These are phyloP conservation scores for Daldinia sp. DNA, from an alignment of 2,329 filamentous ascomycete species.

Conservation along the genomic window DNA sequence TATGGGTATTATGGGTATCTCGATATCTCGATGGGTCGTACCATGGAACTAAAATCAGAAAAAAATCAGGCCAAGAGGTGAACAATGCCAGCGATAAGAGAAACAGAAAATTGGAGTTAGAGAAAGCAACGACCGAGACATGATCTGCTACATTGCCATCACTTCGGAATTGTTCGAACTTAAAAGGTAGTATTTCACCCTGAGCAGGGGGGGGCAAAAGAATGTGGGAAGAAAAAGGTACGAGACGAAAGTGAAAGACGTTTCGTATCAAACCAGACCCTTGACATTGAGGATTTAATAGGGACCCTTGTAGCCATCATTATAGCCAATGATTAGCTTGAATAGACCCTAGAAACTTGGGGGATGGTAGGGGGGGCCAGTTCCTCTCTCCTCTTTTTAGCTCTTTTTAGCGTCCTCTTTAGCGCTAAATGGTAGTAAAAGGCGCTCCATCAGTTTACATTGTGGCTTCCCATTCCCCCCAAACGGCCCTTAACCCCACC, in stretches of 20 bases:
- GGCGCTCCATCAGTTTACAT: slow-evolving; percentile 10
- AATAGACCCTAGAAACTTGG: slow-evolving; percentile 21
- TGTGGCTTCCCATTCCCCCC: neutral
- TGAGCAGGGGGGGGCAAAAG: slow-evolving; percentile 31
- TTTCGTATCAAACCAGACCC: slow-evolving; percentile 42
- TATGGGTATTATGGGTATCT: slow-evolving; percentile 20
- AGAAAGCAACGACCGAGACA: slow-evolving; percentile 52
- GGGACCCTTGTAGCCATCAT: slow-evolving; percentile 30
- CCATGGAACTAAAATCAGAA: slow-evolving; percentile 24
- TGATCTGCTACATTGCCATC: slow-evolving; percentile 53
- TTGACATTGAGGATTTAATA: slow-evolving; percentile 23
- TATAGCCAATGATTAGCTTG: slow-evolving; percentile 33
- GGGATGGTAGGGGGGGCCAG: slow-evolving; percentile 13
- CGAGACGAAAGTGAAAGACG: slow-evolving; percentile 36
- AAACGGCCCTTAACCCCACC: slow-evolving; percentile 17
- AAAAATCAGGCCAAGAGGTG: slow-evolving; percentile 21
- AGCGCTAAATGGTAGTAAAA: slow-evolving; percentile 14
- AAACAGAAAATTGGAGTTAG: slow-evolving; percentile 26
- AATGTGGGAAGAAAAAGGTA: slow-evolving; percentile 32
- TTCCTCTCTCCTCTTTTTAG: slow-evolving; percentile 28
- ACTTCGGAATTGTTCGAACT: slow-evolving; percentile 43
- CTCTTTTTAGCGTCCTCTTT: slow-evolving; percentile 29
- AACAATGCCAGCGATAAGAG: slow-evolving; percentile 21
- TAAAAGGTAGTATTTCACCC: slow-evolving; percentile 38
- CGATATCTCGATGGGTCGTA: slow-evolving; percentile 26